Evolutionary conservation across 2,329 filamentous ascomycete species (phyloP), one percentile per base, ranked within the genome.

Genomic region (Fusarium torulosum): DNA sequence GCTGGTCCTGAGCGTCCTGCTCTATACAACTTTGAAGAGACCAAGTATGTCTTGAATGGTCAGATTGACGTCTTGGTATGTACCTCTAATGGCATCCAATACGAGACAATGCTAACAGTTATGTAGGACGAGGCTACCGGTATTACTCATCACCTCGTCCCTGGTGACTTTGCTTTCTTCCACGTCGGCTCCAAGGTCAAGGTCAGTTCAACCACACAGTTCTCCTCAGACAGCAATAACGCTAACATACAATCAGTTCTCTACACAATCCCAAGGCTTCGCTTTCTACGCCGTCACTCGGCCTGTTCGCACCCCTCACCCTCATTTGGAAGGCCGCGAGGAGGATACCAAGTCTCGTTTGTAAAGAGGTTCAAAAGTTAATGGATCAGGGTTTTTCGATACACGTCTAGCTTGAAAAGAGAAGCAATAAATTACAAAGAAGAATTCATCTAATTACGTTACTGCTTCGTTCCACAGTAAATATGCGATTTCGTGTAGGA

Each of bases 211-310:
- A n/a, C 3, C 14, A 2, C 8, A 5, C 6, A 4, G 2, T 4
- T 6, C 7, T 6, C 15, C 19, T 3, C 6, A 8, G 2, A 3
- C 29, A 23, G 11, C 3, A 37, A 19, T 6, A 20, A 25, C 7
- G 9, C 31, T 47, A 13, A 47, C 20, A 21, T 19, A 3, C n/a
- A 6, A 11, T 3, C 45, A 73, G 70, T 73, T 73, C 71, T 73
- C 70, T 1, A 73, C 71, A n/a, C 66, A 72, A 29, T 73, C 71
- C 1, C 7, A 61, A 6, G 71, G 71, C 8, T 62, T 73, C 9
- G 71, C 71, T 21, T 73, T 73, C 55, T 73, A 73, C 21, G 69
- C 62, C 4, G 71, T 73, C 7, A 73, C 70, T 27, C 66, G 71
- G 33, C 70, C 70, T 21, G 46, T 73, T 8, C 69, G 71, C 4